Base-by-base conservation (phyloP, 495 filamentous ascomycete genomes). In the Aspergillus kassunensis region DNA sequence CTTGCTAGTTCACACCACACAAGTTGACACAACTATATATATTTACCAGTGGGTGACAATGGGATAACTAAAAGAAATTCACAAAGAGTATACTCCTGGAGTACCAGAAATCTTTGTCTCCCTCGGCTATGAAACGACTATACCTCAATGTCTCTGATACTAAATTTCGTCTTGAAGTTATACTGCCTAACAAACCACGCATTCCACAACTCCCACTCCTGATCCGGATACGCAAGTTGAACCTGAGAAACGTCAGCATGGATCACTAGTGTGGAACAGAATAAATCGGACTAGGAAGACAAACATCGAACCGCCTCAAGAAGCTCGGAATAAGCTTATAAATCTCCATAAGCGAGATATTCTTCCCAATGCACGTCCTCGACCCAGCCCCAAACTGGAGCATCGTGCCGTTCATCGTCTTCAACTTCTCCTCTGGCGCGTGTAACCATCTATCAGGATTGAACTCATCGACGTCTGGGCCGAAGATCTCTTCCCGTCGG, bases 301-400 rank as follows among this genome's bases (percentile, higher is more conserved):
- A 37, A n/a, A 82, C 66, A 48, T 88, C 82, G 66, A 89, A 92
- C 50, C 80, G 69, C 51, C 84, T 73, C 56, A 91, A 62, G 56
- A 91, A 71, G 51, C 77, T 83, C 39, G 88, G 89, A 16, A 91
- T 77, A 35, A 91, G 59, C 72, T 93, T 93, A 56, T 88, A 85
- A 51, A 91, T 85, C 77, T 91, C 89, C 64, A 89, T 59, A 58
- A 90, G 59, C 21, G 80, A 83, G 52, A 93, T 89, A 56, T 91
- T 89, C 79, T 81, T 80, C 4, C 85, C 85, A 40, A 87, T 82
- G 56, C 85, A 89, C 0, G 79, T 81, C 39, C 84, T 61, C 13
- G 74, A 67, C 0, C 85, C 85, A 2, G 79, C 76, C 1, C 85
- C 85, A 71, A 86, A 89, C 30, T 84, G 82, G 51, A 85, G 67